Conservation (phyloP, 2,329 filamentous ascomycete genomes). For the Thelonectria rubi region DNA sequence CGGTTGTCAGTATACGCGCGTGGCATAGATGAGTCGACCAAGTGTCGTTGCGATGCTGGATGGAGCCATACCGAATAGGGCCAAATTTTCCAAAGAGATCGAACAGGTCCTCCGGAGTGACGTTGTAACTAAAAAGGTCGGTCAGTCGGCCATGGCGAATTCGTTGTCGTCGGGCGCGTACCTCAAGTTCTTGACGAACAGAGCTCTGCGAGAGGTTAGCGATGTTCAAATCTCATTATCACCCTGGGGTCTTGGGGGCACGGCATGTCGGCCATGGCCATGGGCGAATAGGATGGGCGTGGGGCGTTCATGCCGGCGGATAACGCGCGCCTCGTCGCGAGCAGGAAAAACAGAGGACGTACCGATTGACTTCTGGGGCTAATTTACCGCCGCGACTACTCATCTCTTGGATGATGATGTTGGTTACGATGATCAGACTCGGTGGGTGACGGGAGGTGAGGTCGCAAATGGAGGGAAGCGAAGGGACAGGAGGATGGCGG, state of each 20-base stretch:
- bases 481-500: slow-evolving; percentile 42
- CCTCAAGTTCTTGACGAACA: slow-evolving; percentile 99
- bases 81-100: slow-evolving; percentile 99
- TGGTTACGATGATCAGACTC: slow-evolving; percentile 45
- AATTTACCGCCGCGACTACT: slow-evolving; percentile 97
- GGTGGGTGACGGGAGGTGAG: slow-evolving; percentile 40
- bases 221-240: slow-evolving; percentile 16
- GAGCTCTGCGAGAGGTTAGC: slow-evolving; percentile 74
- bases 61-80: slow-evolving; percentile 79
- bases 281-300: slow-evolving; percentile 16
- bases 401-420: slow-evolving; percentile 75
- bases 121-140: slow-evolving; percentile 89
- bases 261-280: slow-evolving; percentile 18
- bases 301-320: slow-evolving; percentile 23
- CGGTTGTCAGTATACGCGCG: slow-evolving; percentile 35
- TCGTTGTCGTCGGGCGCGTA: slow-evolving; percentile 53
- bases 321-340: slow-evolving; percentile 27
- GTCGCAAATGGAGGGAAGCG: slow-evolving; percentile 40
- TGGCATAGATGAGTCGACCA: slow-evolving; percentile 18
- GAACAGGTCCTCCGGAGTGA: slow-evolving; percentile 96
- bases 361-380: slow-evolving; percentile 99
- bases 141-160: slow-evolving; percentile 48
- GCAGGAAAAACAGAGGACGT: slow-evolving; percentile 29
- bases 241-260: slow-evolving; percentile 25
- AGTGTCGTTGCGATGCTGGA: slow-evolving; percentile 20